Percentiles rank a stretch among this genome's conserved stretches.
Conservation (phyloP, 2,329 filamentous ascomycete genomes). For the Diatrype stigma region DNA sequence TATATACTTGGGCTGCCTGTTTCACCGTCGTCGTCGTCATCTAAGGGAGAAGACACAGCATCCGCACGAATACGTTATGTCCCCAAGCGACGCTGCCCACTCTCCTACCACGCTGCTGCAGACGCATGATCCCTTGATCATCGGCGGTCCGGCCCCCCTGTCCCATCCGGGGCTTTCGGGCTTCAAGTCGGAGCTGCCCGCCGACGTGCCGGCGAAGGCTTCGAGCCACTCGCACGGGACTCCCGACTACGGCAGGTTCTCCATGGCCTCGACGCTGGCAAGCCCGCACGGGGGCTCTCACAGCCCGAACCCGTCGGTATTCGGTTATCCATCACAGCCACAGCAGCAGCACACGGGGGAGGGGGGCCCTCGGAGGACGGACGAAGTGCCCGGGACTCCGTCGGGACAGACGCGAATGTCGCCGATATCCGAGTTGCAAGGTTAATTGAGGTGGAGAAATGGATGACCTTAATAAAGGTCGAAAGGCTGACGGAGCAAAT, state of each 20-base stretch:
- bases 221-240: too few relatives aligned
- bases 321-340: background rate
- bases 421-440: background rate
- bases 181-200: conserved; percentile 15
- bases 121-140: too few relatives aligned
- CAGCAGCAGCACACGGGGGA: background rate
- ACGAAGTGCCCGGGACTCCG: background rate
- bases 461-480: too few relatives aligned
- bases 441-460: background rate
- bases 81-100: too few relatives aligned
- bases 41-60: background rate
- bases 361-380: background rate
- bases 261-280: too few relatives aligned
- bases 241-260: too few relatives aligned
- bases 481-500: too few relatives aligned
- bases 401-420: background rate
- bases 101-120: background rate
- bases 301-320: too few relatives aligned
- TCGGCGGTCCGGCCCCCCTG: too few relatives aligned
- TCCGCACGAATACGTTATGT: background rate
- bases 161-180: background rate
- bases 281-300: too few relatives aligned
- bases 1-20: conserved; percentile 7
- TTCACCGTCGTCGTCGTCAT: conserved; percentile 10
- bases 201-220: conserved; percentile 7